Evolutionary conservation across 2,329 filamentous ascomycete species (phyloP).

Genomic region (Metarhizium humberi): DNA sequence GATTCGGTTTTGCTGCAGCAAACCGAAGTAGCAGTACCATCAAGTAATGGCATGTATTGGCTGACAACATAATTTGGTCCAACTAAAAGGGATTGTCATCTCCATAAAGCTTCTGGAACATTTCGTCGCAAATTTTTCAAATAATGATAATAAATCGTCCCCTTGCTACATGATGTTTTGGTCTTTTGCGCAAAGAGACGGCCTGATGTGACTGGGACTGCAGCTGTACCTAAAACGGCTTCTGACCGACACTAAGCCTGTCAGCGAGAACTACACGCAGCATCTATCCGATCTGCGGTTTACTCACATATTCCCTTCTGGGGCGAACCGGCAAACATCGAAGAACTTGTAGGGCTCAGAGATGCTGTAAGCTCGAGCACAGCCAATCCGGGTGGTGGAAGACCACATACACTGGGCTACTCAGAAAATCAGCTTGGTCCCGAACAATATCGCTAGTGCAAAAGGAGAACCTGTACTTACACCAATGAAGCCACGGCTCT

Average conservation of each 20-base stretch:
- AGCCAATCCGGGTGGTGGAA: constrained; percentile 22
- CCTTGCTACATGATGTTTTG: background rate
- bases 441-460: background rate
- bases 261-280: background rate
- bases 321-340: constrained; percentile 24
- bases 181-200: background rate
- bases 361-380: constrained; percentile 21
- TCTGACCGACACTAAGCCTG: constrained; percentile 17
- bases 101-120: no score
- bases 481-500: constrained; percentile 27
- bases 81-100: no score
- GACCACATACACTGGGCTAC: constrained; percentile 29
- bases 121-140: background rate
- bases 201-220: background rate
- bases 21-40: no score
- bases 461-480: constrained; percentile 14
- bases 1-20: no score
- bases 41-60: no score
- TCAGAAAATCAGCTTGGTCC: background rate
- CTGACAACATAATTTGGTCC: no score
- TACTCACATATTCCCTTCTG: constrained; percentile 26
- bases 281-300: no score
- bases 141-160: background rate
- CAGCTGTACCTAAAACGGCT: constrained; percentile 11
- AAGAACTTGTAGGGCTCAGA: constrained; percentile 23